phyloP scores from a whole-genome alignment of 169 alveolate genomes.

The Eimeria falciformis region DNA sequence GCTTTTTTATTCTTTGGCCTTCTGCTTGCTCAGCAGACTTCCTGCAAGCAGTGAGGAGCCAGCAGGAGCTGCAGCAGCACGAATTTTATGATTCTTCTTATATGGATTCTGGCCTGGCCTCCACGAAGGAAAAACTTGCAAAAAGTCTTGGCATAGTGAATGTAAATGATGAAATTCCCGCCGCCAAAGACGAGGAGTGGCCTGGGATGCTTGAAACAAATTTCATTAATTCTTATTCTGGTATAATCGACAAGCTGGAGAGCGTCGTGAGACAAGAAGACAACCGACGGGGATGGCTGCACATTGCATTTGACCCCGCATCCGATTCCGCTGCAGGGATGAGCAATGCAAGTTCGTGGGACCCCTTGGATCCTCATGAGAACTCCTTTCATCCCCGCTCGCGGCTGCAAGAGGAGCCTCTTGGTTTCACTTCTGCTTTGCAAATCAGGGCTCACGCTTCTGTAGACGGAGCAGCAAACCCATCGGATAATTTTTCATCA shows the following conservation, averaged over 20 bases:
- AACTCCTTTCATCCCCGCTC: neutral
- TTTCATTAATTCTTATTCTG: neutral
- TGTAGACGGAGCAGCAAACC: neutral
- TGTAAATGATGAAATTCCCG: neutral
- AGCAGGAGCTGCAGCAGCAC: conserved; percentile 61
- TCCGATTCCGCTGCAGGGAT: neutral
- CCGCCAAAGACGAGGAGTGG: neutral
- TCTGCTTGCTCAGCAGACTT: conserved; percentile 24
- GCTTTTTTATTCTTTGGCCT: neutral
- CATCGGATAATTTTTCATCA: too few species aligned
- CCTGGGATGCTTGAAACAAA: neutral
- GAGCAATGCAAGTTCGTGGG: neutral
- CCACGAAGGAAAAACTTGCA: conserved; percentile 26
- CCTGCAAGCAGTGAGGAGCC: conserved; percentile 17
- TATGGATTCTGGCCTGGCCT: neutral
- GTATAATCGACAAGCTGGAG: conserved; percentile 27
- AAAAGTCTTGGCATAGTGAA: conserved; percentile 7
- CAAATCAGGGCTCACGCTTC: neutral
- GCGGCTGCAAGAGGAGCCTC: neutral
- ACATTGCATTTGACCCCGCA: conserved; percentile 13
- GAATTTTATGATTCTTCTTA: neutral
- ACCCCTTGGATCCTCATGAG: neutral
- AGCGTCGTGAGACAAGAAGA: conserved; percentile 56
- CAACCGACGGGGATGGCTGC: neutral
- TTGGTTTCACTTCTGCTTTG: conserved; percentile 25